Evolutionary conservation across 139 green algal species (phyloP).

Genomic region (Raphidocelis subcapitata): DNA sequence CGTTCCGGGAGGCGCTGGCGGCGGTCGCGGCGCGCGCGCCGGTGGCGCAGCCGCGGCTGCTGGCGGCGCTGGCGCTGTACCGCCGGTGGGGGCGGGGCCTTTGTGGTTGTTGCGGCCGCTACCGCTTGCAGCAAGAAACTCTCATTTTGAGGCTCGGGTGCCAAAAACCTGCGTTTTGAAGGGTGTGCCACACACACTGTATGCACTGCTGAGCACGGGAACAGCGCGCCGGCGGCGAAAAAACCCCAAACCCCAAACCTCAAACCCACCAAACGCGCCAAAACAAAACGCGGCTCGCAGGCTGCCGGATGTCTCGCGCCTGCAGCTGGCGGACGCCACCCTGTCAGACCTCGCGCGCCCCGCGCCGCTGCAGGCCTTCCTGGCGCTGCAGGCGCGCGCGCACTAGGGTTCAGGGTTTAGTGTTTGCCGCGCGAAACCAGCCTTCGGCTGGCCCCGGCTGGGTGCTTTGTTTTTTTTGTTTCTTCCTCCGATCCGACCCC

Average conservation of each 20-base stretch:
- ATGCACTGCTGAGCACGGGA: too few relatives aligned
- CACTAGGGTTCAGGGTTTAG: too few relatives aligned
- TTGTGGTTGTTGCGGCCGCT: too few relatives aligned
- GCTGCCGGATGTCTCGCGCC: slow-evolving; percentile 5
- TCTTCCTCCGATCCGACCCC: too few relatives aligned
- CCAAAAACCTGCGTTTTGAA: not conserved
- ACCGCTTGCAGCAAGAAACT: too few relatives aligned
- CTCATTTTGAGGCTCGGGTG: too few relatives aligned
- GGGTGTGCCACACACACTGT: too few relatives aligned
- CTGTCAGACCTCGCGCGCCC: slow-evolving; percentile 45
- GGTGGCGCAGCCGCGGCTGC: slow-evolving; percentile 38
- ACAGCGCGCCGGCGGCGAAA: too few relatives aligned
- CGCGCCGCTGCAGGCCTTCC: slow-evolving; percentile 43
- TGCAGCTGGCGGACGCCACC: slow-evolving; percentile 36
- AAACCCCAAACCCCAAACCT: too few relatives aligned
- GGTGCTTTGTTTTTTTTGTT: too few relatives aligned
- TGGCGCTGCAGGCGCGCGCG: slow-evolving; percentile 36
- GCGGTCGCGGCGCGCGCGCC: slow-evolving; percentile 34
- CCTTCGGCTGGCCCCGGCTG: too few relatives aligned
- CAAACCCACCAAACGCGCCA: not conserved
- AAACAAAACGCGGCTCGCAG: not conserved
- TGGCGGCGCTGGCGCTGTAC: slow-evolving; percentile 50
- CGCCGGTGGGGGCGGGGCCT: slow-evolving; percentile 31
- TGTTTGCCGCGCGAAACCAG: too few relatives aligned
- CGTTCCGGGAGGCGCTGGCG: slow-evolving; percentile 36